Base-by-base conservation (phyloP, 441 rosid genomes). In the Pelargonium citronellum region DNA sequence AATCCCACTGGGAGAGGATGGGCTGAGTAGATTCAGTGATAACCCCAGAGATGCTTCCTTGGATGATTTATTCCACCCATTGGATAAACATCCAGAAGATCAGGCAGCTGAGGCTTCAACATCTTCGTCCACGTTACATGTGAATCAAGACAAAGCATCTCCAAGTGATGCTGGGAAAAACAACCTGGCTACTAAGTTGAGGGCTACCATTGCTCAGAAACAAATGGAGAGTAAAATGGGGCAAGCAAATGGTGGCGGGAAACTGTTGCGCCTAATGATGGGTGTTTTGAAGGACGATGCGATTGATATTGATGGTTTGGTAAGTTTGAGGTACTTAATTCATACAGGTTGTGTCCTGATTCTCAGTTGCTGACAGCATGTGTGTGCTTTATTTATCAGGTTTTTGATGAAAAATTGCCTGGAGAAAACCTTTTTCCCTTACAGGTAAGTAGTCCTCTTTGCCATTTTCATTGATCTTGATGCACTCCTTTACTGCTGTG, bases 1-100 rank as follows among this genome's bases (percentile, higher is more conserved):
- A 2, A 73, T 80, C 63, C 70, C 80, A 64, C 66, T 80, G 73
- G 88, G 86, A 69, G 92, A 87, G 69, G 88, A 83, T 78, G 98
- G 88, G 76, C 89, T 91, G 74, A 85, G 89, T 83, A 92, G 87
- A 81, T 92, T 90, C 76, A 92, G 96, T 75, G 97, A 95, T 77
- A 81, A 94, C 74, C 97, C 98, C 8, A 94, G 96, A 82, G 99
- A 91, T 87, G 98, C 96, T 78, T 90, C 84, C 67, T 82, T 92
- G 84, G 98, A 92, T 76, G 99, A 92, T 87, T 80, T 92, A 78
- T 95, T 95, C 85, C 99, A 85, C 77, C 92, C 92, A 27, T 58
- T 80, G 80, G 92, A 90, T 71, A 92, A 83, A 80, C 75, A 67
- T 70, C 46, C 71, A 15, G 87, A 82, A 74, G 86, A 79, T 75